These are phyloP conservation scores for Arabidopsis hybrid DNA, from an alignment of 441 rosid species.

Conservation along the genomic window DNA sequence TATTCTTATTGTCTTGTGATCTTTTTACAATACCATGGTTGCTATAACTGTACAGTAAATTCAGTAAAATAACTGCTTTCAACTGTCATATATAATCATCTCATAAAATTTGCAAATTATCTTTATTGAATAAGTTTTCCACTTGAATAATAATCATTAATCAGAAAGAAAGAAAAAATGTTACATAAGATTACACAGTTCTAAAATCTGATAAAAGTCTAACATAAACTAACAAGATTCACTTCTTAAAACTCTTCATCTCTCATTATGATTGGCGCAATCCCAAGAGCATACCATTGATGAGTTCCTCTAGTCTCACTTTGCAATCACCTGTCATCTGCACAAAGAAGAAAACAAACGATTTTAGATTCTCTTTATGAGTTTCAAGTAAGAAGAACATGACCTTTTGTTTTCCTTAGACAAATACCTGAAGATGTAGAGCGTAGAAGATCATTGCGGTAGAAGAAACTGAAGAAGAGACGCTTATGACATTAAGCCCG, in stretches of 20 bases:
- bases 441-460: slow-evolving; percentile 36
- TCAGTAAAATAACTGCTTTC: slow-evolving; percentile 52
- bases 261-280: slow-evolving; percentile 35
- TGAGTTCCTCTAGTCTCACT: slow-evolving; percentile 35
- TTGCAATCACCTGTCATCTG: slow-evolving; percentile 31
- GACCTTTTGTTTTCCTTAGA: neutral
- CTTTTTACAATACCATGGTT: slow-evolving; percentile 36
- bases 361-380: slow-evolving; percentile 13
- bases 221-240: slow-evolving; percentile 23
- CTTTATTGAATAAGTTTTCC: slow-evolving; percentile 24
- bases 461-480: slow-evolving; percentile 44
- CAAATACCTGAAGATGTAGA: slow-evolving; percentile 43
- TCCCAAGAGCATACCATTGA: slow-evolving; percentile 35
- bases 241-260: slow-evolving; percentile 33
- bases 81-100: slow-evolving; percentile 26
- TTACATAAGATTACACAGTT: slow-evolving; percentile 20
- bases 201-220: slow-evolving; percentile 12
- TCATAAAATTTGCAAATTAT: slow-evolving; percentile 25
- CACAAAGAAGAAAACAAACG: neutral
- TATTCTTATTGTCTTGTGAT: slow-evolving; percentile 39
- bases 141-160: slow-evolving; percentile 33
- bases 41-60: slow-evolving; percentile 43
- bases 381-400: neutral
- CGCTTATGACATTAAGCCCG: slow-evolving; percentile 32
- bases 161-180: slow-evolving; percentile 17